A percentile compares a stretch with the other conserved stretches of the same genome.
Conservation (phyloP, 2,329 filamentous ascomycete genomes). For the Phyllachora maydis region DNA sequence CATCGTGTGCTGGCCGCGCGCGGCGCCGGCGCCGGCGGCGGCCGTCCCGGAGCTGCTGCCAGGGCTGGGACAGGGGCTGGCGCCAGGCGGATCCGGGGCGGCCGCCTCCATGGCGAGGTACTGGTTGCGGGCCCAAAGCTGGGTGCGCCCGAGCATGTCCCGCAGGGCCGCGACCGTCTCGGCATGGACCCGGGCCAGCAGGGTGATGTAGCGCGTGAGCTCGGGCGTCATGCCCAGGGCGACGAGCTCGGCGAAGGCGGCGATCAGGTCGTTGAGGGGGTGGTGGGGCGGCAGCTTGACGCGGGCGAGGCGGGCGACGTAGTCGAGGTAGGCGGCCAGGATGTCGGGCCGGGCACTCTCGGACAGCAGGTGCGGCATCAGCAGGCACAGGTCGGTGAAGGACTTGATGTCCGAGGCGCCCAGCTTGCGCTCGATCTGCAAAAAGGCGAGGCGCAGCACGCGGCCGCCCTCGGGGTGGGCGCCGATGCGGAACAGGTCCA, state of each 20-base stretch:
- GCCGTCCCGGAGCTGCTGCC: neutral
- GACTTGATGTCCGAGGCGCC: too few species aligned
- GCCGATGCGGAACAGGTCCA: too few species aligned
- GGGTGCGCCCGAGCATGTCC: slow-evolving; percentile 5
- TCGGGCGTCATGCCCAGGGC: slow-evolving; percentile 5
- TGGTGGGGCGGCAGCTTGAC: slow-evolving; percentile 7
- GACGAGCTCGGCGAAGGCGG: slow-evolving; percentile 5
- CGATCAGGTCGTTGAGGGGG: slow-evolving; percentile 5
- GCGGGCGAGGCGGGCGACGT: slow-evolving; percentile 4
- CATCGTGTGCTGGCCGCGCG: neutral
- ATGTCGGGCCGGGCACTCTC: slow-evolving; percentile 6
- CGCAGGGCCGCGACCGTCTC: slow-evolving; percentile 5
- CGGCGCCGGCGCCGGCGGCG: neutral
- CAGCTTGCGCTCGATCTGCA: too few species aligned
- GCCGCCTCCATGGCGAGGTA: slow-evolving; percentile 1
- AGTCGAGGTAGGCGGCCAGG: slow-evolving; percentile 6
- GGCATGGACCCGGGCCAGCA: slow-evolving; percentile 6
- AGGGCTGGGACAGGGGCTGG: too few species aligned
- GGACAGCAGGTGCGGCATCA: too few species aligned
- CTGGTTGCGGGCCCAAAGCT: slow-evolving; percentile 6
- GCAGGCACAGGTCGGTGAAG: too few species aligned
- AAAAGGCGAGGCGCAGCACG: too few species aligned
- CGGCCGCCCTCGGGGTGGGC: too few species aligned
- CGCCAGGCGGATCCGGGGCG: too few species aligned
- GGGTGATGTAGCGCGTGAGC: slow-evolving; percentile 7